These are phyloP conservation scores for Aspergillus pseudoviridinutans DNA, from an alignment of 2,329 filamentous ascomycete species.

Conservation along the genomic window DNA sequence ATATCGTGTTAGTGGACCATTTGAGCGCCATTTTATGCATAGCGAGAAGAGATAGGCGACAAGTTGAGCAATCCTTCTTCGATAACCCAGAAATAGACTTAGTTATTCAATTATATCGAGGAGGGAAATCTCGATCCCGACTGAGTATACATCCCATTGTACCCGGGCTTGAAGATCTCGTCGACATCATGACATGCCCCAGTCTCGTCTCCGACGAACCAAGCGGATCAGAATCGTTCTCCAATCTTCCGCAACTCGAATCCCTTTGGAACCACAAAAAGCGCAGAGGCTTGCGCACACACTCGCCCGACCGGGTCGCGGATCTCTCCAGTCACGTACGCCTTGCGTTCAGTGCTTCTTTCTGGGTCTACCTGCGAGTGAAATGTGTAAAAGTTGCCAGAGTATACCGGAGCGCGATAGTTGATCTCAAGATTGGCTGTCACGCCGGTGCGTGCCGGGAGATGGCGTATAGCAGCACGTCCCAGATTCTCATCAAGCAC, in stretches of 20 bases:
- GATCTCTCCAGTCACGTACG: constrained; percentile 32
- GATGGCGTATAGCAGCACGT: constrained; percentile 53
- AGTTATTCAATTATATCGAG: background rate
- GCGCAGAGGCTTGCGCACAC: constrained; percentile 55
- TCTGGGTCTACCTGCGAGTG: constrained; percentile 41
- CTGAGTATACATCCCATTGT: no score
- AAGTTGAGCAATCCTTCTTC: background rate
- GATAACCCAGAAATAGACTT: background rate
- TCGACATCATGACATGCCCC: background rate
- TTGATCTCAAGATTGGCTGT: constrained; percentile 57
- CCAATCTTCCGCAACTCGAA: constrained; percentile 40
- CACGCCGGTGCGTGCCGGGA: constrained; percentile 50
- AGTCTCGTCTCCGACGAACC: background rate
- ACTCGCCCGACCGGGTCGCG: constrained; percentile 47
- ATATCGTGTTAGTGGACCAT: background rate
- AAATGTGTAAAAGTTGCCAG: constrained; percentile 62
- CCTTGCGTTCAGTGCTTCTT: constrained; percentile 37
- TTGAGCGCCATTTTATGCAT: background rate
- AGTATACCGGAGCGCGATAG: constrained; percentile 59
- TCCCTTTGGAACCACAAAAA: constrained; percentile 58
- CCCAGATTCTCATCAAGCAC: constrained; percentile 66
- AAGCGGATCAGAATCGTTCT: constrained; percentile 34
- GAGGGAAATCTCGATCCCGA: no score
- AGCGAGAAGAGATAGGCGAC: background rate
- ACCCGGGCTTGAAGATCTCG: background rate